Percentiles rank a stretch among this genome's conserved stretches.
phyloP scores from a whole-genome alignment of 805 yeast genomes.

The Starmerella asiatica region DNA sequence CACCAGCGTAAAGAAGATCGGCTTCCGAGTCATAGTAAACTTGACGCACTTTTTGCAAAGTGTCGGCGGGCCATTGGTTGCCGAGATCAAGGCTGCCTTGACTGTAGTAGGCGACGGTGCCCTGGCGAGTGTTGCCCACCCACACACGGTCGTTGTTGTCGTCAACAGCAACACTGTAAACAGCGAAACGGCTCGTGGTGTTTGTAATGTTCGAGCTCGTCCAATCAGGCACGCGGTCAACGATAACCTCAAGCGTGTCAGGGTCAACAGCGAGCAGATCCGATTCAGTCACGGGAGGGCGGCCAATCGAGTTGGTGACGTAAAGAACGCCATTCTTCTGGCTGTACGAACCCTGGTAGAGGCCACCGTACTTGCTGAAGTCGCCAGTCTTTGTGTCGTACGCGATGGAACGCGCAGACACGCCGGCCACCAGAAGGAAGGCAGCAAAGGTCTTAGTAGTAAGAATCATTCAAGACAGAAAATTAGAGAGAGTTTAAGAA shows the following conservation, averaged over 20 bases:
- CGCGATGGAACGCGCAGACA: not conserved
- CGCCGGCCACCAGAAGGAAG: not conserved
- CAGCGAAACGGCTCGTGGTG: slow-evolving; percentile 5
- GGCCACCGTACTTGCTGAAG: slow-evolving; percentile 7
- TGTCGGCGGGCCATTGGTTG: slow-evolving; percentile 1
- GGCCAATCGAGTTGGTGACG: slow-evolving; percentile 10
- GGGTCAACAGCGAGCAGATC: slow-evolving; percentile 11
- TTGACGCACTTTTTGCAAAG: slow-evolving; percentile 7
- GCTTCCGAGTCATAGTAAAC: slow-evolving; percentile 6
- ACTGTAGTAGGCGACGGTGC: slow-evolving; percentile 8
- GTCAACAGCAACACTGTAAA: slow-evolving; percentile 10
- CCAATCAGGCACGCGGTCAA: not conserved
- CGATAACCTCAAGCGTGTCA: slow-evolving; percentile 1
- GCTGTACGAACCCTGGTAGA: slow-evolving; percentile 10
- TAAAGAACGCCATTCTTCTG: slow-evolving; percentile 3
- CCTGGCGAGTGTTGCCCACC: slow-evolving; percentile 13
- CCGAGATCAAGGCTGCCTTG: slow-evolving; percentile 3
- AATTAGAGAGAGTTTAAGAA: not conserved
- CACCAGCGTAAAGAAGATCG: slow-evolving; percentile 5
- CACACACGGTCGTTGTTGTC: slow-evolving; percentile 5
- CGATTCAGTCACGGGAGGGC: slow-evolving; percentile 10
- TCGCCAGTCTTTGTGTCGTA: not conserved
- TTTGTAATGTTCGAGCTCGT: not conserved
- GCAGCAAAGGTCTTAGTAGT: not conserved
- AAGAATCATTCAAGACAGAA: not conserved